Evolutionary conservation across 1,284 basidiomycete genomes (phyloP), one percentile per base, ranked within the genome.

Genomic region (Termitomyces sp.): DNA sequence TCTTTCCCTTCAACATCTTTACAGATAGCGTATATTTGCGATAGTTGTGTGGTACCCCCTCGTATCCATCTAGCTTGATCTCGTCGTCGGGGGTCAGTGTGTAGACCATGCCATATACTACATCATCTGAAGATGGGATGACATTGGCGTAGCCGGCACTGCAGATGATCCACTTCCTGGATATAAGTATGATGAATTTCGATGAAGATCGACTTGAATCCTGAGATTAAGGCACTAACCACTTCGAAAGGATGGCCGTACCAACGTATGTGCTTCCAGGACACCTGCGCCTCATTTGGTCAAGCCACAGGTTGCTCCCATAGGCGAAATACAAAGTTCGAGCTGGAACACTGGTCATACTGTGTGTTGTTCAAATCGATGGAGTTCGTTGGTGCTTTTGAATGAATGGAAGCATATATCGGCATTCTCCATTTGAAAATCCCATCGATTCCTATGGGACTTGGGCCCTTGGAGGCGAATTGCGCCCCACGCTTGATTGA

Each of bases 141-240:
- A 78, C 55, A 46, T 71, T 77, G 11, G 75, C 76, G 50, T 73
- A 76, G 13, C 74, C 73, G 24, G 66, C 59, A 14, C 50, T 52
- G 46, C 68, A 73, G 18, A 78, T 77, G 16, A 78, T 70, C 75
- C 74, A 77, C 52, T 68, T 70, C 74, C 75, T 77, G 38, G 19
- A 42, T 37, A n/a, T n/a, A n/a, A n/a, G 16, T 26, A 37, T 52
- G 42, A 33, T 24, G 34, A 19, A 34, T 48, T 11, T 41, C 16
- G 13, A 35, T 30, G 1, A 30, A 14, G 42, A 30, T 33, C 1
- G 6, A 6, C 14, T 19, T 49, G 35, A 11, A 33, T 46, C 21
- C n/a, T 16, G 26, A 21, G n/a, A 13, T 19, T 3, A 11, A 28
- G 34, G 40, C 9, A 52, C 66, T 59, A 43, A 73, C 76, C 76